Base-by-base conservation (phyloP, 2,329 filamentous ascomycete species). In the Tolypocladium ovalisporum region DNA sequence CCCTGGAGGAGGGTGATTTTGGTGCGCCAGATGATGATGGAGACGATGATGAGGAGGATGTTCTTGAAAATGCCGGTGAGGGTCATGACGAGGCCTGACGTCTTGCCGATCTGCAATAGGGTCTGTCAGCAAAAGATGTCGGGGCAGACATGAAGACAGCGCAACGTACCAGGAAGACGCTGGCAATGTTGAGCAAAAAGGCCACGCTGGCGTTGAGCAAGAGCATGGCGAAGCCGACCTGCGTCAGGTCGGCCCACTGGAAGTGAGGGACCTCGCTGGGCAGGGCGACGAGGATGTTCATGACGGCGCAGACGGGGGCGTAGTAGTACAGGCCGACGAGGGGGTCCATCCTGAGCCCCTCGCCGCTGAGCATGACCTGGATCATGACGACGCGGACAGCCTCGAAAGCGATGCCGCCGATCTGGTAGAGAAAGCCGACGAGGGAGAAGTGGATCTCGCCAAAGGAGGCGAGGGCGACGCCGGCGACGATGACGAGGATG, bases 321-420 rank as follows among this genome's bases (percentile, higher is more conserved):
- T 90, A 95, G 78, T 95, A 95, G 79, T 95, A 95, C 27, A 95
- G 81, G 36, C 88, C 90, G 60, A 94, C 89, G 39, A 96, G 80
- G 39, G 90, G 89, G 67, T 94, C 89, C 90, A 95, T 94, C 77
- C 89, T 90, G 75, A 88, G 71, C 51, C 90, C 88, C 54, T 87
- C 81, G 37, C 81, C 85, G 68, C 85, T 89, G 55, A 96, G 82
- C 65, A 96, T 79, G 59, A 87, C 84, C 75, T 95, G 87, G 58
- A 94, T 89, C 88, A 95, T 90, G 73, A 91, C 86, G 61, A 94
- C 77, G 59, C 90, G 86, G 60, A 89, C 80, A 51, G 90, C 89
- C 75, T 95, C 90, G 67, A 92, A 93, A 54, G 87, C 70, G 63
- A 92, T 89, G 62, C 89, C 90, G 59, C 80, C 86, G 56, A 87